Percentiles rank a stretch among this genome's conserved stretches.
These are phyloP conservation scores for Chlorophyllum brunneum DNA, from an alignment of 768 basidiomycete genomes.

Conservation along the genomic window DNA sequence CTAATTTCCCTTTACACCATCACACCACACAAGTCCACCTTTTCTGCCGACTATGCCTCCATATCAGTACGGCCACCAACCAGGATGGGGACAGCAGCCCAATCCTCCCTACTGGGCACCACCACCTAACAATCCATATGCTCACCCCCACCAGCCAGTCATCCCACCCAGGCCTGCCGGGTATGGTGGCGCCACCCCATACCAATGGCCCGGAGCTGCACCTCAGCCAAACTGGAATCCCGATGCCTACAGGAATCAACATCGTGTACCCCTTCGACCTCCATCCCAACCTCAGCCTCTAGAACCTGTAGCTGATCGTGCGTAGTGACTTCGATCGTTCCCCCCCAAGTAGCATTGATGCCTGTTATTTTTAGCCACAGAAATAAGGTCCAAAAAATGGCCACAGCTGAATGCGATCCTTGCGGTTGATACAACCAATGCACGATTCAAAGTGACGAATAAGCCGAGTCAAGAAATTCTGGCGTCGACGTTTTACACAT, in stretches of 20 bases:
- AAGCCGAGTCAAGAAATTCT: constrained; percentile 38
- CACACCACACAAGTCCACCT: no score
- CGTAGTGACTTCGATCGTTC: not conserved
- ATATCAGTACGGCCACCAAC: not conserved
- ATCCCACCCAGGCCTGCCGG: not conserved
- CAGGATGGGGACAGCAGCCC: not conserved
- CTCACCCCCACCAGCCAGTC: not conserved
- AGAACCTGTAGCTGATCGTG: not conserved
- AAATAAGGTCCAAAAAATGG: constrained; percentile 31
- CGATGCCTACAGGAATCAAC: not conserved
- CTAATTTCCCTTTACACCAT: no score
- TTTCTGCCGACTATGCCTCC: not conserved
- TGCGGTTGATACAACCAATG: constrained; percentile 44
- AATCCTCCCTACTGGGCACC: not conserved
- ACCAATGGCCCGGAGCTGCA: not conserved
- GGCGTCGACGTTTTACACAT: constrained; percentile 36
- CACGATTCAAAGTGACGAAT: constrained; percentile 47
- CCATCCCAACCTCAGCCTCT: not conserved
- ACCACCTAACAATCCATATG: not conserved
- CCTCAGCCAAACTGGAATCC: not conserved
- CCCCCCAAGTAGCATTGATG: not conserved
- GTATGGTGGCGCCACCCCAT: not conserved
- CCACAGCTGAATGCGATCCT: constrained; percentile 52
- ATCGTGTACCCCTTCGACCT: no score
- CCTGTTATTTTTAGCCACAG: not conserved